Percentiles rank a stretch among this genome's conserved stretches.
These are phyloP conservation scores for Rutstroemia sp. DNA, from an alignment of 2,329 filamentous ascomycete species.

Conservation along the genomic window DNA sequence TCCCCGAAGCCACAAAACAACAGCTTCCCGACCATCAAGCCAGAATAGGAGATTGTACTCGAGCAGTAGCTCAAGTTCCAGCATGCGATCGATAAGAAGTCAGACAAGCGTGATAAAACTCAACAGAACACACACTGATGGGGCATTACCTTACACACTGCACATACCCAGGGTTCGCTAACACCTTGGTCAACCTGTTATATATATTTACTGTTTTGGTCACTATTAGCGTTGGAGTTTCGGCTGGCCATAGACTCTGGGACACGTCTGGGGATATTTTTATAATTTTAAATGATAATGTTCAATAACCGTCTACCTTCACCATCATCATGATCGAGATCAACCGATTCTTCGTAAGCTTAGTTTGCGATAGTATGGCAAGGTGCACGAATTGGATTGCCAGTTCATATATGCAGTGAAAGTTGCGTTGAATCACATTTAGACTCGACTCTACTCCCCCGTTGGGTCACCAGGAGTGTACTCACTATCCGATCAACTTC, in stretches of 20 bases:
- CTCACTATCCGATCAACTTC: no score
- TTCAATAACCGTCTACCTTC: conserved; percentile 4
- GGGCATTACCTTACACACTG: conserved; percentile 24
- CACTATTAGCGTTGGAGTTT: conserved; percentile 23
- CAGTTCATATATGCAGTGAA: no score
- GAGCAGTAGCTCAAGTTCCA: conserved; percentile 15
- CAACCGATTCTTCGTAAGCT: not conserved
- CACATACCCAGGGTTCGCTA: conserved; percentile 16
- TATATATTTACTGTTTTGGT: conserved; percentile 3
- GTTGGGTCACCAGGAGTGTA: no score
- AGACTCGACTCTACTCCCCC: no score
- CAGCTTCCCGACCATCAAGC: conserved; percentile 17
- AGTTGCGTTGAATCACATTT: no score
- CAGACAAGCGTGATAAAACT: conserved; percentile 27
- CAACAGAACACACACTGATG: conserved; percentile 19
- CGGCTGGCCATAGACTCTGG: conserved; percentile 3
- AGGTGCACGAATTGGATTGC: no score
- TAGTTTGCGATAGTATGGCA: no score
- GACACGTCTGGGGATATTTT: not conserved
- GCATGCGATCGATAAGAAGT: conserved; percentile 22
- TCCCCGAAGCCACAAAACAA: conserved; percentile 18
- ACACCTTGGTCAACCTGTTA: not conserved
- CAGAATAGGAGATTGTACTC: conserved; percentile 21
- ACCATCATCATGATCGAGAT: not conserved
- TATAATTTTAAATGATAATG: conserved; percentile 10